phyloP scores from a whole-genome alignment of 345 rosid genomes.

The Zanthoxylum bungeanum region DNA sequence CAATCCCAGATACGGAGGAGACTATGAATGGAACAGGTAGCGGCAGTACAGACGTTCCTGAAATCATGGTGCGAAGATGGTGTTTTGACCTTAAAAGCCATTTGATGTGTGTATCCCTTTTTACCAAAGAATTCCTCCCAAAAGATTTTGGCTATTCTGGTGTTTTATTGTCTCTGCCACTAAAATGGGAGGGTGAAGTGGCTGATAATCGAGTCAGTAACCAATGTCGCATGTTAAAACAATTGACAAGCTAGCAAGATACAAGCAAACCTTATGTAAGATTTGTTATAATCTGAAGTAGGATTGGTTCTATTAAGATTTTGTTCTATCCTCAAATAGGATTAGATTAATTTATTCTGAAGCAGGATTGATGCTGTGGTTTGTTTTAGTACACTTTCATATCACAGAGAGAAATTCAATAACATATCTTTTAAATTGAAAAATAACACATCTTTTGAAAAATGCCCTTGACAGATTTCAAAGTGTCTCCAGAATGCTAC shows the following conservation, averaged over 20 bases:
- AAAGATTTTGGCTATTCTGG: neutral
- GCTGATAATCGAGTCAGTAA: too few relatives aligned
- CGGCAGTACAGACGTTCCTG: neutral
- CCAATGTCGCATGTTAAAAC: too few relatives aligned
- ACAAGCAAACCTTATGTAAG: neutral
- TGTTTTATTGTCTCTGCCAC: neutral
- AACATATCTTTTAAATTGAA: neutral
- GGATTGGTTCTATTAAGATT: too few relatives aligned
- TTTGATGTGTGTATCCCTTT: neutral
- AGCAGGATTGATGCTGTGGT: neutral
- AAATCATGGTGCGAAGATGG: neutral
- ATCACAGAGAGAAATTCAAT: neutral
- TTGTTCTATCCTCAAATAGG: neutral
- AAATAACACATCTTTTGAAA: neutral
- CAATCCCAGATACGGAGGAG: slow-evolving; percentile 64
- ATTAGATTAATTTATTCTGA: neutral
- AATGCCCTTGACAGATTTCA: neutral
- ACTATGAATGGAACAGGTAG: slow-evolving; percentile 79
- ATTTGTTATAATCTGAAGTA: too few relatives aligned
- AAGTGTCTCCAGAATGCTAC: neutral
- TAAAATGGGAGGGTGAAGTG: neutral
- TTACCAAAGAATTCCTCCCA: too few relatives aligned
- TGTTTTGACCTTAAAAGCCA: neutral
- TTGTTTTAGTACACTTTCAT: neutral
- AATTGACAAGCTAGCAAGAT: neutral